Evolutionary conservation across 768 basidiomycete genomes (phyloP), one percentile per base, ranked within the genome.

Genomic region (Hygrocybe punicea): DNA sequence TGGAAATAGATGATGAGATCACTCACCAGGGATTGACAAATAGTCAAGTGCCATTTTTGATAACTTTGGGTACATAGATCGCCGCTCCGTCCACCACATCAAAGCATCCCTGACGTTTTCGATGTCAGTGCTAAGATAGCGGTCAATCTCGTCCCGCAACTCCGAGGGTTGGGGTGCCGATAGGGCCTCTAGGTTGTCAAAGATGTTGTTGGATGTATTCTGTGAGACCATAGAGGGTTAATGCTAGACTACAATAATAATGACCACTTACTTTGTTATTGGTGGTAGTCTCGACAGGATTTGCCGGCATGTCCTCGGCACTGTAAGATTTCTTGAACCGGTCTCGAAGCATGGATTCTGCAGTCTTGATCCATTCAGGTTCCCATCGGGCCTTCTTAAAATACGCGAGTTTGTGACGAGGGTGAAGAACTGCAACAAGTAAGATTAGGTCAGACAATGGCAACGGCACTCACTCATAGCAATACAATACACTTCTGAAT

Each of bases 41-140:
- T 70, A 69, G 25, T 71, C 61, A 1, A 68, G 42, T 10, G 63
- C 70, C 71, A 73, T 71, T 0, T 56, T 51, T 1, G 66, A 68
- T 0, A 71, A 60, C 1, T 17, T 33, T 0, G 66, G 68, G 51
- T 58, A 65, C 23, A 21, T 55, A 17, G 45, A 19, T 19, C 29
- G 11, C 21, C 23, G 10, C 34, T 55, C 54, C 4, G 39, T 17
- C 60, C 57, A 62, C 59, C 60, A 62, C 13, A n/a, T 11, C 9
- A 57, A 42, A 2, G 55, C 39, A 36, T 63, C 56, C 16, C 21
- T 10, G 14, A 57, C 39, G 13, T 29, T 21, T 25, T 61, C 59
- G 24, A 57, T n/a, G 23, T 51, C 48, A 11, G 23, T 49, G 25
- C 23, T 29, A 13, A 62, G 54, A 51, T 64, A 65, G 16, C 29